Conservation (phyloP, 108 stramenopile species). For the Fistulifera solaris region DNA sequence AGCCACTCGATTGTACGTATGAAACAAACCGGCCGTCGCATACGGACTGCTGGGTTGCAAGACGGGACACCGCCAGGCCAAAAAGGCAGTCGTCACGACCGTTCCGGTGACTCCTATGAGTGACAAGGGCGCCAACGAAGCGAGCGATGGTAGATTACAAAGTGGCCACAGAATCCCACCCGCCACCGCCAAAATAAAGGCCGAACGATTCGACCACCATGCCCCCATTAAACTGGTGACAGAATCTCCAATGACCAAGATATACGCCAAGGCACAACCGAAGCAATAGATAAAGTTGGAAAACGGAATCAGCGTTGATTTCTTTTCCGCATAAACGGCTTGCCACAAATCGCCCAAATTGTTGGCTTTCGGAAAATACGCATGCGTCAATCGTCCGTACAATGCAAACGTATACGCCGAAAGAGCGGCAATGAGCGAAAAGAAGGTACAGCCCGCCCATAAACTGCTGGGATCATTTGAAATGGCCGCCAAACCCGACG, state of each 20-base stretch:
- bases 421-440: conserved; percentile 59
- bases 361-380: conserved; percentile 13
- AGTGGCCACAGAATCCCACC: conserved; percentile 54
- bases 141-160: conserved; percentile 46
- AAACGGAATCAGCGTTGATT: conserved; percentile 62
- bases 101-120: conserved; percentile 56
- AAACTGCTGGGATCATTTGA: conserved; percentile 37
- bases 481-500: conserved; percentile 64
- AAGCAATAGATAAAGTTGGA: conserved; percentile 64
- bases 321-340: conserved; percentile 37
- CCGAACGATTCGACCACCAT: conserved; percentile 26
- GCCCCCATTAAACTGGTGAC: conserved; percentile 22
- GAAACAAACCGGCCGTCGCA: conserved; percentile 32
- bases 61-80: conserved; percentile 42
- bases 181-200: conserved; percentile 44
- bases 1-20: conserved; percentile 26
- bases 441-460: conserved; percentile 49
- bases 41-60: conserved; percentile 42
- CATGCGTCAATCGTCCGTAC: conserved; percentile 49
- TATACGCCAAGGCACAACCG: conserved; percentile 70
- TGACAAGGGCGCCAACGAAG: conserved; percentile 60
- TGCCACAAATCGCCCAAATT: conserved; percentile 83
- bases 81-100: conserved; percentile 53
- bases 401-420: conserved; percentile 83
- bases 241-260: conserved; percentile 78